phyloP scores from a whole-genome alignment of 371 early-diverging fungal species.

The Mucor sp. region DNA sequence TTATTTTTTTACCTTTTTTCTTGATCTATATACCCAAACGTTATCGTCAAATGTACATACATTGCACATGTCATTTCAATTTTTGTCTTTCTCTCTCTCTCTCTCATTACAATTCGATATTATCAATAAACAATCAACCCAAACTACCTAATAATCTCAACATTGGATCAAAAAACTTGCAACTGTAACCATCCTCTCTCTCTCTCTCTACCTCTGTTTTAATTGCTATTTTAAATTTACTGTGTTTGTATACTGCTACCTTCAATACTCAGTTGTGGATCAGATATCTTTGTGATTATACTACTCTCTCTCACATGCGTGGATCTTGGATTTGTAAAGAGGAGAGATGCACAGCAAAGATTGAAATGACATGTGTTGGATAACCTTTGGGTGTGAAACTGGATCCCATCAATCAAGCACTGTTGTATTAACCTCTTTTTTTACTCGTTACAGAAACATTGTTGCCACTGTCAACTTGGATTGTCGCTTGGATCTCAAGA shows the following conservation, averaged over 20 bases:
- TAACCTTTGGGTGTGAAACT: background rate
- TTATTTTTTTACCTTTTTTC: conserved; percentile 6
- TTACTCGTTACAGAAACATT: conserved; percentile 78
- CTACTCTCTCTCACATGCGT: background rate
- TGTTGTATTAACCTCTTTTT: conserved; percentile 1
- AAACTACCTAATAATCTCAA: background rate
- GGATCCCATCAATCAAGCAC: background rate
- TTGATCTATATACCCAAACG: background rate
- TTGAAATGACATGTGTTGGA: background rate
- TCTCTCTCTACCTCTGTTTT: background rate
- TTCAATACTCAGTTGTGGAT: background rate
- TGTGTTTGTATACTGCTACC: conserved; percentile 15
- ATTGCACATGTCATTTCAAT: background rate
- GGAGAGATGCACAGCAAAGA: background rate
- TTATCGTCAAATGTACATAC: background rate
- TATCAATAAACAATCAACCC: conserved; percentile 2
- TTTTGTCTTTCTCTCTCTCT: conserved; percentile 7
- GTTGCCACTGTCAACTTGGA: conserved; percentile 99
- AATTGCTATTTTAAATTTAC: background rate
- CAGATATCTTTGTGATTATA: background rate
- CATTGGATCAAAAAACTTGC: background rate
- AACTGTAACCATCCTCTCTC: background rate
- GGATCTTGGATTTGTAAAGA: background rate
- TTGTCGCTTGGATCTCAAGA: conserved; percentile 98
- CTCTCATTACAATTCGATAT: conserved; percentile 3